Evolutionary conservation across 768 basidiomycete species (phyloP).

Genomic region (Amanita thiersii): DNA sequence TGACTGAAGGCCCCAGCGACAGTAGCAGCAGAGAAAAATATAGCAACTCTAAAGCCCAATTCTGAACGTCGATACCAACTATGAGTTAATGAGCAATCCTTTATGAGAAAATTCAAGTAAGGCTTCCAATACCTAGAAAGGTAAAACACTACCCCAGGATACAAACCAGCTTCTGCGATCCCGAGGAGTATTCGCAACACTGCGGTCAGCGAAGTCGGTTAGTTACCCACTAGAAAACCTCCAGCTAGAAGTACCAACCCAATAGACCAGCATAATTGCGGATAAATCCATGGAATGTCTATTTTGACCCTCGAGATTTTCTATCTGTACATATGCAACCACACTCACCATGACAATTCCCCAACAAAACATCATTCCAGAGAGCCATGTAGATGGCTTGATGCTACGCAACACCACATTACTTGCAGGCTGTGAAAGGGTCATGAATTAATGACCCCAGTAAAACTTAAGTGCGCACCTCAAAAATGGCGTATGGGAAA

Average conservation of each 20-base stretch:
- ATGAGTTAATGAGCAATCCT: background rate
- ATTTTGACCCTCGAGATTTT: conserved; percentile 1
- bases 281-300: conserved; percentile 61
- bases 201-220: conserved; percentile 14
- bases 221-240: background rate
- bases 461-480: conserved; percentile 31
- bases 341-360: conserved; percentile 36
- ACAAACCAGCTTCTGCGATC: conserved; percentile 50
- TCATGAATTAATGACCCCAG: background rate
- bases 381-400: conserved; percentile 63
- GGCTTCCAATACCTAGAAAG: conserved; percentile 39
- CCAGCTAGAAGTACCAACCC: conserved; percentile 27
- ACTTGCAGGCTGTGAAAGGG: conserved; percentile 42
- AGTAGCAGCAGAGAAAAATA: conserved; percentile 79
- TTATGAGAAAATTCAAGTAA: background rate
- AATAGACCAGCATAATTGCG: conserved; percentile 54
- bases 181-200: conserved; percentile 60
- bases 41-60: conserved; percentile 58
- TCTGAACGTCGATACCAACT: conserved; percentile 82
- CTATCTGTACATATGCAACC: background rate
- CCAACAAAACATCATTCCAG: conserved; percentile 39
- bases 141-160: conserved; percentile 53
- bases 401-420: conserved; percentile 53
- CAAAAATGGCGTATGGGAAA: conserved; percentile 64
- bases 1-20: conserved; percentile 69